Evolutionary conservation across 805 yeast genomes (phyloP).

Genomic region (Candida krabiensis): DNA sequence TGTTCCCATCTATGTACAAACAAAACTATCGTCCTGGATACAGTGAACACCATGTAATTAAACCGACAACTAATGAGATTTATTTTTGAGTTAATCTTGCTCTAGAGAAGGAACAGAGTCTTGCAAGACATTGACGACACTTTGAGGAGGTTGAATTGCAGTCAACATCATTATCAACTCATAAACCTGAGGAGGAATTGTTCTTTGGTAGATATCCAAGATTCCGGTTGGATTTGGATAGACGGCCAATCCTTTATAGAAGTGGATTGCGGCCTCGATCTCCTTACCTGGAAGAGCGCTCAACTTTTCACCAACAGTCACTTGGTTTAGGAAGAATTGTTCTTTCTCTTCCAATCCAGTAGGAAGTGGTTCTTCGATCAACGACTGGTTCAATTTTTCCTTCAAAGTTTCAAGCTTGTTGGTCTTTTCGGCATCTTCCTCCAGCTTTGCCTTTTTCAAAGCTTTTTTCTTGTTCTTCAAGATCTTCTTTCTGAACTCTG

Average conservation of each 20-base stretch:
- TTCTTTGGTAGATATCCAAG: slow-evolving; percentile 84
- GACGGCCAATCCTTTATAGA: slow-evolving; percentile 89
- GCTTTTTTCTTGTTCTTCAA: slow-evolving; percentile 63
- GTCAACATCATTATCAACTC: slow-evolving; percentile 86
- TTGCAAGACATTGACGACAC: slow-evolving; percentile 67
- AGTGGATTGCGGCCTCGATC: slow-evolving; percentile 81
- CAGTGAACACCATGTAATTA: too few relatives aligned
- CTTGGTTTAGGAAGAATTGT: slow-evolving; percentile 76
- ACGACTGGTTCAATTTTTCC: slow-evolving; percentile 59
- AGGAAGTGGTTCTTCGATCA: slow-evolving; percentile 76
- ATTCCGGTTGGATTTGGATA: slow-evolving; percentile 95
- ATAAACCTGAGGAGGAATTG: slow-evolving; percentile 78
- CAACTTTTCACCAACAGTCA: slow-evolving; percentile 81
- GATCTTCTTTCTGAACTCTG: slow-evolving; percentile 78
- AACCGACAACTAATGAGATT: too few relatives aligned
- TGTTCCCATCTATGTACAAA: background rate
- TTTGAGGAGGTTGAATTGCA: slow-evolving; percentile 85
- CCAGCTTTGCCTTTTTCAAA: slow-evolving; percentile 53
- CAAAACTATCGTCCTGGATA: background rate
- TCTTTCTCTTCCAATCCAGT: slow-evolving; percentile 67
- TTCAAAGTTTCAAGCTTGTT: slow-evolving; percentile 60
- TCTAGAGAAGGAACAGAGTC: slow-evolving; percentile 32
- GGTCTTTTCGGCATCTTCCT: slow-evolving; percentile 57
- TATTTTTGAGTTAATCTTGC: slow-evolving; percentile 14
- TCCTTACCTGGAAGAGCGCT: slow-evolving; percentile 65